phyloP scores from a whole-genome alignment of 495 filamentous ascomycete genomes.

The Lentithecium fluviatile region DNA sequence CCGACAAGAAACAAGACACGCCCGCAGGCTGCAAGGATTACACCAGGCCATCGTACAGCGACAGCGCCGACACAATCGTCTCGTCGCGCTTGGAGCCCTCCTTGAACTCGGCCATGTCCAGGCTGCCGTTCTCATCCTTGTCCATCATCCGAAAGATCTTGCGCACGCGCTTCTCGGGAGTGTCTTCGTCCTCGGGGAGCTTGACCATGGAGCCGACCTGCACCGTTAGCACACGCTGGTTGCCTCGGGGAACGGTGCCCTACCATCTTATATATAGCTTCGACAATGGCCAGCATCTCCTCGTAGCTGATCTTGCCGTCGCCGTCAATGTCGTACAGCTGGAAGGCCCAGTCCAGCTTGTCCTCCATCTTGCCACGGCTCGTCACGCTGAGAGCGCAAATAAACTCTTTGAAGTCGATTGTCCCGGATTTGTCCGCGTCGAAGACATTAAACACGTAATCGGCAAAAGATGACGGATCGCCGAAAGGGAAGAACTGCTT shows the following conservation, averaged over 20 bases:
- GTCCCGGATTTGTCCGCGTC: slow-evolving; percentile 94
- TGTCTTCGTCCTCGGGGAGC: slow-evolving; percentile 96
- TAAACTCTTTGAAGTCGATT: slow-evolving; percentile 99
- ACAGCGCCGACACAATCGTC: slow-evolving; percentile 97
- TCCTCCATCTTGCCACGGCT: slow-evolving; percentile 98
- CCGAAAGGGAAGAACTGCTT: slow-evolving; percentile 99
- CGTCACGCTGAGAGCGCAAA: slow-evolving; percentile 95
- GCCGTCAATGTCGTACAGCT: slow-evolving; percentile 98
- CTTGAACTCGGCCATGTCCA: slow-evolving; percentile 96
- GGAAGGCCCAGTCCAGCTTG: slow-evolving; percentile 99
- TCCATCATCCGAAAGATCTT: slow-evolving; percentile 99
- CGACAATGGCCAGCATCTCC: slow-evolving; percentile 97
- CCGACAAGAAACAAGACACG: slow-evolving; percentile 19
- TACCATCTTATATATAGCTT: slow-evolving; percentile 99
- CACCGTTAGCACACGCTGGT: slow-evolving; percentile 6
- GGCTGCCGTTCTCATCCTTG: slow-evolving; percentile 94
- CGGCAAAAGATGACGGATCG: slow-evolving; percentile 92
- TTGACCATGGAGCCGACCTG: slow-evolving; percentile 99
- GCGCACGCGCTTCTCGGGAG: slow-evolving; percentile 92
- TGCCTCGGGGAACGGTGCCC: slow-evolving; percentile 10
- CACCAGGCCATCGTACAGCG: slow-evolving; percentile 93
- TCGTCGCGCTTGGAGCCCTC: slow-evolving; percentile 98
- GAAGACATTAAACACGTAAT: slow-evolving; percentile 99
- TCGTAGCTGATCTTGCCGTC: slow-evolving; percentile 99
- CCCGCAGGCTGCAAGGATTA: slow-evolving; percentile 43